Evolutionary conservation across 2,329 filamentous ascomycete genomes (phyloP), one percentile per base, ranked within the genome.

Genomic region (Atkinsonella hypoxylon): DNA sequence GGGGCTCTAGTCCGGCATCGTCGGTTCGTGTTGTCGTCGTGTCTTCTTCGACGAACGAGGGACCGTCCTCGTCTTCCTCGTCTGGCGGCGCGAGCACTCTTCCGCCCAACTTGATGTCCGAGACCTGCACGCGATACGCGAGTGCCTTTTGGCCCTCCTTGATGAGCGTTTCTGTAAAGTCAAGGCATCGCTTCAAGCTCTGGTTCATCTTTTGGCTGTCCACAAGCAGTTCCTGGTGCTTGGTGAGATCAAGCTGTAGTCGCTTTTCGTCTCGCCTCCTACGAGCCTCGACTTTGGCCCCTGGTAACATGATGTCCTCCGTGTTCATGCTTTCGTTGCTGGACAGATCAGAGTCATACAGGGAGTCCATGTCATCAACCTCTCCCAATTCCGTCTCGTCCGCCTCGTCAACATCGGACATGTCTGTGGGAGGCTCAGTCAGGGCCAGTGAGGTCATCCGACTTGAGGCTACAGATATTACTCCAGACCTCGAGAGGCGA

Each of bases 121-220:
- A 87, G 9, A 86, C 79, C 31, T 78, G 78, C 26, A 96, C 87
- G 52, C 79, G 76, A 63, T 95, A 95, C 45, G 85, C 84, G 2
- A 98, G 76, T 0, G 93, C 93, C 62, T 88, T 91, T 61, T 83
- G 86, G 6, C 86, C 93, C 58, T 96, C 89, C 46, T 80, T 83
- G 64, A 98, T 95, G 43, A 98, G 76, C 55, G 87, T 83, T 62
- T 98, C 91, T 0, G 90, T 94, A 79, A 88, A 91, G 57, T 83
- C 82, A 34, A 96, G 75, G 65, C 93, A 98, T 45, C 88, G 79
- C 65, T 89, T 94, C 44, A 98, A 77, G 64, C 87, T 95, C 64
- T 94, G 87, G 63, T 96, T 97, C 74, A 97, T 89, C 70, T 89
- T 94, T 62, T 96, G 89, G 57, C 86, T 93, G 64, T 95, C 90